Conservation (phyloP, 305 asterid species). For the Solanum hybrid region DNA sequence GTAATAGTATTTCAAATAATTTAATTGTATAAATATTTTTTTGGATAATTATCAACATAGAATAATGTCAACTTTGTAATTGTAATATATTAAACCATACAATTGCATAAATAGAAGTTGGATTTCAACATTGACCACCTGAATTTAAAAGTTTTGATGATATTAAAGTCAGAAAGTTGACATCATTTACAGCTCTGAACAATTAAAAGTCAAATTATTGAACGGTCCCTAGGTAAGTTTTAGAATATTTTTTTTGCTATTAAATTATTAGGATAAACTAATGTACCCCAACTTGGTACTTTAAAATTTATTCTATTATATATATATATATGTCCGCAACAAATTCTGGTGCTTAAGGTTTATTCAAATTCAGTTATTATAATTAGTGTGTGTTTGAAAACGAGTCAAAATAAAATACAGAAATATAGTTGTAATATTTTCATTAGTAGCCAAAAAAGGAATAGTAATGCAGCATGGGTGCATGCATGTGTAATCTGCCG, state of each 20-base stretch:
- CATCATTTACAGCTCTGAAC: not conserved
- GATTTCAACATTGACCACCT: not conserved
- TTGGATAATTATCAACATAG: not conserved
- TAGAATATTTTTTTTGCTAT: not conserved
- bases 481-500: slow-evolving; percentile 1
- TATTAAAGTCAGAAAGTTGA: not conserved
- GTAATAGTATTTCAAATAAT: not conserved
- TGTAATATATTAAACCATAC: not conserved
- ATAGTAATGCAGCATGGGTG: not conserved
- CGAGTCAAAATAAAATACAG: not conserved
- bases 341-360: not conserved
- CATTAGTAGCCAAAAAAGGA: not conserved
- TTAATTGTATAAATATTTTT: not conserved
- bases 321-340: not conserved
- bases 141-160: not conserved
- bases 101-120: not conserved
- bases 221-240: not conserved
- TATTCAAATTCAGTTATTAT: not conserved
- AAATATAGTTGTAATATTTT: not conserved
- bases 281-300: not conserved
- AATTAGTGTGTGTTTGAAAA: not conserved
- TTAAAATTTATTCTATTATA: not conserved
- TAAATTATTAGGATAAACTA: not conserved
- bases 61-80: not conserved
- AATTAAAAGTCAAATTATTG: not conserved